Base-by-base conservation (phyloP, 2,329 filamentous ascomycete genomes). In the Cladobotryum protrusum region DNA sequence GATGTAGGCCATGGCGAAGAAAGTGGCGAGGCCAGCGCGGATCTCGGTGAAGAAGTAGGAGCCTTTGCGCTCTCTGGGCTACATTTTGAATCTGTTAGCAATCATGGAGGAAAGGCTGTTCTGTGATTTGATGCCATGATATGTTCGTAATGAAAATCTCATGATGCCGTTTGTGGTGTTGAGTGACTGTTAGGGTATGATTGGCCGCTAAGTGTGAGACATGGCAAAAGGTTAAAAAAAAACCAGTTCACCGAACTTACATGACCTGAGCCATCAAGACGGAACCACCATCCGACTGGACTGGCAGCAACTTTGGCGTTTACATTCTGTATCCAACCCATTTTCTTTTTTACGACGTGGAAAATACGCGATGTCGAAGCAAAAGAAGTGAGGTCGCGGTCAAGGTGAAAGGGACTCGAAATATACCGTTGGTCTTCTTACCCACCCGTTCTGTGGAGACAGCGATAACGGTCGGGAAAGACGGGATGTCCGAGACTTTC, bases 11-110 rank as follows among this genome's bases (percentile, higher is more conserved):
- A 78, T 76, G 58, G 79, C 79, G 64, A 87, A 86, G 69, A 90
- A 89, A 64, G 87, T 90, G 20, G 88, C 87, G 35, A 95, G 71
- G 43, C 89, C 89, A 52, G 87, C 89, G 54, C 89, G 85, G 48
- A 95, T 74, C 70, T 95, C 89, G 44, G 89, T 95, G 61, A 88
- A 82, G 72, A 95, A 95, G 59, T 78, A 77, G 32, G 87, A 85
- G 18, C 84, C 84, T 63, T 87, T 85, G 47, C 87, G 82, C 66
- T 88, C 84, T 59, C 75, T 79, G 56, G 77, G 79, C 84, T 87
- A 50, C 3, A 4, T 15, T 41, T 37, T 41, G 15, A 41, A 52
- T 18, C 46, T 36, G 15, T 5, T 15, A 14, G 39, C 29, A 29
- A 12, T 3, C 12, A 32, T 40, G 41, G 9, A 29, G 15, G 12